These are phyloP conservation scores for Neonectria hederae DNA, from an alignment of 2,329 filamentous ascomycete species.

Conservation along the genomic window DNA sequence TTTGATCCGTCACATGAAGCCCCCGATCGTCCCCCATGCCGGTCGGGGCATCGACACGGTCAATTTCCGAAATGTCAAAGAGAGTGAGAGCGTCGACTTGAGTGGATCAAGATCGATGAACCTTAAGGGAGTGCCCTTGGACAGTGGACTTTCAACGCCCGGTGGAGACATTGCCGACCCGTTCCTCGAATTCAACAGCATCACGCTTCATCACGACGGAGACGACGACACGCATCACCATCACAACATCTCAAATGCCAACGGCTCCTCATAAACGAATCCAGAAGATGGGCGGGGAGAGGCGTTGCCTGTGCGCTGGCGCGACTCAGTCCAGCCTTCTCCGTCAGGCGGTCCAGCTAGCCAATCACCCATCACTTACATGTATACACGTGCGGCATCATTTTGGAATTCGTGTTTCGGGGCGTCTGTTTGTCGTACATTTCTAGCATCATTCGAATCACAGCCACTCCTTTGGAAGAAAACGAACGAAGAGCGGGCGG, in stretches of 20 bases:
- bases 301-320: conserved; percentile 16
- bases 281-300: background rate
- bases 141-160: conserved; percentile 86
- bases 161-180: conserved; percentile 85
- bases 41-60: conserved; percentile 91
- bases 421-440: conserved; percentile 36
- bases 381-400: conserved; percentile 38
- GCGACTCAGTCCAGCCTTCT: conserved; percentile 17
- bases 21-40: conserved; percentile 93
- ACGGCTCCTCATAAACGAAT: conserved; percentile 5
- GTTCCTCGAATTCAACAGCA: conserved; percentile 98
- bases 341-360: conserved; percentile 24
- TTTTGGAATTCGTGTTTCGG: conserved; percentile 37
- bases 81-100: conserved; percentile 93
- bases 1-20: conserved; percentile 95
- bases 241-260: background rate
- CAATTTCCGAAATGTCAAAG: conserved; percentile 98
- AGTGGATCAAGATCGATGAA: conserved; percentile 64
- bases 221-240: conserved; percentile 67
- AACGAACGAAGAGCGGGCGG: conserved; percentile 13
- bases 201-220: conserved; percentile 95
- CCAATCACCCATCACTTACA: conserved; percentile 22
- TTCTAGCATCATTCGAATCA: conserved; percentile 35
- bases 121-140: conserved; percentile 83
- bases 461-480: conserved; percentile 39